Percentiles rank a stretch among this genome's conserved stretches.
Conservation (phyloP, 73 alveolate species). For the Breviolum minutum region DNA sequence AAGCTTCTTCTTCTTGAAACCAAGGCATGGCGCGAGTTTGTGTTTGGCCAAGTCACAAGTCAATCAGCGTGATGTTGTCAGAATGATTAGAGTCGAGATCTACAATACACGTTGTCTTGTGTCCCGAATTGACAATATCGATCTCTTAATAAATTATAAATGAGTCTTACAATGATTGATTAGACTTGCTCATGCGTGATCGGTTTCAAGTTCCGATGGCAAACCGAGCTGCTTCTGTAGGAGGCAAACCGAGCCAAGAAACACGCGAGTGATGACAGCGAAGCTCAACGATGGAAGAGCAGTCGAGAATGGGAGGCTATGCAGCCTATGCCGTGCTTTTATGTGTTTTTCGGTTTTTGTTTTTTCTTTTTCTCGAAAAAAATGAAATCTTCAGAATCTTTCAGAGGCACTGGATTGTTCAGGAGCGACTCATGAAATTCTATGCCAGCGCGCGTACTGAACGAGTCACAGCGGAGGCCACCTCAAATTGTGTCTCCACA, state of each 20-base stretch:
- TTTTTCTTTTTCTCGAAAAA: too few species aligned
- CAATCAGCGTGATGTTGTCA: too few species aligned
- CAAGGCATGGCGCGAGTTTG: background rate
- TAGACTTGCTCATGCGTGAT: too few species aligned
- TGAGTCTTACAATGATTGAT: background rate
- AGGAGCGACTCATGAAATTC: slow-evolving; percentile 57
- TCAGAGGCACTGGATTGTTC: background rate
- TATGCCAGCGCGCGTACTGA: slow-evolving; percentile 18
- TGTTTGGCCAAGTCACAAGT: too few species aligned
- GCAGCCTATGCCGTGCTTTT: background rate
- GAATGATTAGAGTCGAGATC: too few species aligned
- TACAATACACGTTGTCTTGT: too few species aligned
- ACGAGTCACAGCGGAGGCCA: slow-evolving; percentile 55
- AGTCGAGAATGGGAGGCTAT: slow-evolving; percentile 24
- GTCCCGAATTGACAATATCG: too few species aligned
- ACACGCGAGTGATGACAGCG: background rate
- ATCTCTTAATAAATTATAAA: background rate
- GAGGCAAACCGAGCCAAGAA: slow-evolving; percentile 8
- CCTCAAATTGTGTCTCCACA: too few species aligned
- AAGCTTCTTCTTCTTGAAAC: slow-evolving; percentile 5
- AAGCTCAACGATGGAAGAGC: slow-evolving; percentile 23
- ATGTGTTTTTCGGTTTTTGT: too few species aligned
- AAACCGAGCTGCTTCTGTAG: background rate
- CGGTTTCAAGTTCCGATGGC: background rate
- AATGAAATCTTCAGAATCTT: too few species aligned